Conservation (phyloP, 2,329 filamentous ascomycete genomes). For the Aspergillus melleus region DNA sequence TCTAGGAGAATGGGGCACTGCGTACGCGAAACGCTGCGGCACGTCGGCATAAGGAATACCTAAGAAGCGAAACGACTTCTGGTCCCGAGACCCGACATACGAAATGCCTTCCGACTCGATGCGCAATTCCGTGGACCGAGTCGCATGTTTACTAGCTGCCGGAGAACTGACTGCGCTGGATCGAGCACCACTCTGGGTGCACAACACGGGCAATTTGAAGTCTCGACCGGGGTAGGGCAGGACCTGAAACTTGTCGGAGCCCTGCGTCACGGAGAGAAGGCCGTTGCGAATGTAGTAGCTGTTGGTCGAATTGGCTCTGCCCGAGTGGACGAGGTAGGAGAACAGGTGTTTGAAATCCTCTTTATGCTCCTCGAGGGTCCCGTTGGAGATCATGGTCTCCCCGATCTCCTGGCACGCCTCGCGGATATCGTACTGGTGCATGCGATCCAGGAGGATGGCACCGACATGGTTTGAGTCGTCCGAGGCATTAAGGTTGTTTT, state of each 20-base stretch:
- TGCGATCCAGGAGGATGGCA: conserved; percentile 51
- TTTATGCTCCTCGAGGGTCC: conserved; percentile 44
- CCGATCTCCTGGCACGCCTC: conserved; percentile 49
- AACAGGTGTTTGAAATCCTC: conserved; percentile 49
- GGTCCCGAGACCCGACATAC: conserved; percentile 53
- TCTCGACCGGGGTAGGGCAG: conserved; percentile 27
- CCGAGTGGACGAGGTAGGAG: conserved; percentile 47
- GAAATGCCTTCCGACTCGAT: conserved; percentile 46
- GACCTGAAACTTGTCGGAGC: conserved; percentile 34
- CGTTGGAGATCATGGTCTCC: conserved; percentile 49
- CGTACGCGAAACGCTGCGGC: conserved; percentile 47
- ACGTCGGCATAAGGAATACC: conserved; percentile 48
- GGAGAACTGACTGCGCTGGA: conserved; percentile 28
- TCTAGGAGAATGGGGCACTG: conserved; percentile 45
- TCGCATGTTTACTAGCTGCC: neutral
- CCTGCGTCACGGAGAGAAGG: conserved; percentile 35
- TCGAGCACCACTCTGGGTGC: conserved; percentile 44
- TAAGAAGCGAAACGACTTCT: conserved; percentile 52
- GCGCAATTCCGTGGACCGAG: conserved; percentile 25
- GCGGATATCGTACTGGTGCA: conserved; percentile 38
- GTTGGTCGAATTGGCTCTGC: conserved; percentile 35
- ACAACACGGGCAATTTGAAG: conserved; percentile 48
- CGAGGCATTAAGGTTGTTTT: conserved; percentile 56
- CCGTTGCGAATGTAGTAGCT: conserved; percentile 47
- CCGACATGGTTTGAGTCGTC: conserved; percentile 56